phyloP scores from a whole-genome alignment of 768 basidiomycete genomes.

The Trichaptum fuscoviolaceum region DNA sequence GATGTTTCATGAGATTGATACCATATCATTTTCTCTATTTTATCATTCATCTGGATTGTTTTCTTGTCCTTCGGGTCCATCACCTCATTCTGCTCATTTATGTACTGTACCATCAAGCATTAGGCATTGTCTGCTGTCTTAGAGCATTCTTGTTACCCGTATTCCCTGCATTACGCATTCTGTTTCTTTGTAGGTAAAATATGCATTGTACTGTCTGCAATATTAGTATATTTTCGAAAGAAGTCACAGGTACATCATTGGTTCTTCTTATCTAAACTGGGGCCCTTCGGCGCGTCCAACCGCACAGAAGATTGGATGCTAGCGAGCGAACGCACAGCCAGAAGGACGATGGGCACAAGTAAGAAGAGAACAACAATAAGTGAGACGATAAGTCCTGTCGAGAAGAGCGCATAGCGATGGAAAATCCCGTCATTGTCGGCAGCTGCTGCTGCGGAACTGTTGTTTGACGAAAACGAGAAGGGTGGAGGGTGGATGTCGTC shows the following conservation, averaged over 20 bases:
- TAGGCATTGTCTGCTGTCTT: conserved; percentile 11
- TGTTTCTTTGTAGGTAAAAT: conserved; percentile 9
- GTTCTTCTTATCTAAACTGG: conserved; percentile 69
- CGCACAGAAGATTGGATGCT: conserved; percentile 69
- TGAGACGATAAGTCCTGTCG: conserved; percentile 63
- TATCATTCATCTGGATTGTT: background rate
- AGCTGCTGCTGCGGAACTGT: conserved; percentile 28
- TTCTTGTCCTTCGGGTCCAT: background rate
- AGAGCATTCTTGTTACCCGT: conserved; percentile 7
- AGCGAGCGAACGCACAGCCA: conserved; percentile 62
- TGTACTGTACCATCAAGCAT: conserved; percentile 3
- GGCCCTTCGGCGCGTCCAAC: conserved; percentile 60
- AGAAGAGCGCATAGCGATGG: conserved; percentile 70
- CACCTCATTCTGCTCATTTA: background rate
- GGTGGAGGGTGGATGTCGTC: background rate
- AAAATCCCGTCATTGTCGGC: conserved; percentile 54
- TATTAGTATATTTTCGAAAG: conserved; percentile 8
- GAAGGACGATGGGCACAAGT: conserved; percentile 57
- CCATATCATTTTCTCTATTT: background rate
- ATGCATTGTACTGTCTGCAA: conserved; percentile 15
- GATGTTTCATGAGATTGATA: background rate
- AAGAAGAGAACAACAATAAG: conserved; percentile 64
- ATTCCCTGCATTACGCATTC: conserved; percentile 8
- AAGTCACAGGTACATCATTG: conserved; percentile 46
- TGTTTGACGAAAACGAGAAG: conserved; percentile 15